Base-by-base conservation (phyloP, 768 basidiomycete genomes). In the Lactarius pseudohatsudake region DNA sequence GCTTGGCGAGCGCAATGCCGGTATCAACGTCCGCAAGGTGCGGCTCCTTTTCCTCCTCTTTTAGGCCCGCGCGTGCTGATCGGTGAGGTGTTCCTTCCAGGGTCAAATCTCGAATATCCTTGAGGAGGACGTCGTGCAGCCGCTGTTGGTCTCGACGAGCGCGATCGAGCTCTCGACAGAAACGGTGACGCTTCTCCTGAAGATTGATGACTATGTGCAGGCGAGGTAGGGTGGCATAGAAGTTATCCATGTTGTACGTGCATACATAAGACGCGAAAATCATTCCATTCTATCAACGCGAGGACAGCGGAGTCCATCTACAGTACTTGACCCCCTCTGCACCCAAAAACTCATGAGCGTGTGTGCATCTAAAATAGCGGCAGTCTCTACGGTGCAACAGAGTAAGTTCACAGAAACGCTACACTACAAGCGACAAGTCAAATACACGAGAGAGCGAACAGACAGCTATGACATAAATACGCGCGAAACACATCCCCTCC, bases 21-120 rank as follows among this genome's bases (percentile, higher is more conserved):
- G 97, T 38, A 98, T 99, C 78, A 99, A 98, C 76, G 95, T 99
- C 69, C 88, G 96, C 72, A 98, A 96, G 82, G 95, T 94, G 72
- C 53, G 85, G 57, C 61, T 10, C 34, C 7, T 2, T 32, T 18
- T 40, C 18, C 15, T 6, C 7, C 64, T 11, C 11, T 22, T 50
- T 13, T 26, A 13, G 11, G 6, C 26, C 15, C 2, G 13, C 22
- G 6, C 22, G 6, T 53, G 26, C 50, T 53, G 50, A 53, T 26
- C 11, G 5, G 47, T 5, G 8, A 9, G n/a, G 45, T n/a, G 13
- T 47, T 47, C n/a, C 4, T 8, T 50, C 15, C 50, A 22, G 94
- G 96, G 97, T 15, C 82, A 96, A 72, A 96, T 99, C 72, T 96
- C 94, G 30, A 97, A 99, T 79, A 98, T 99, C 69, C 75, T 96